Percentiles rank a stretch among this genome's conserved stretches.
phyloP scores from a whole-genome alignment of 2,329 filamentous ascomycete genomes.

The Onygena corvina region DNA sequence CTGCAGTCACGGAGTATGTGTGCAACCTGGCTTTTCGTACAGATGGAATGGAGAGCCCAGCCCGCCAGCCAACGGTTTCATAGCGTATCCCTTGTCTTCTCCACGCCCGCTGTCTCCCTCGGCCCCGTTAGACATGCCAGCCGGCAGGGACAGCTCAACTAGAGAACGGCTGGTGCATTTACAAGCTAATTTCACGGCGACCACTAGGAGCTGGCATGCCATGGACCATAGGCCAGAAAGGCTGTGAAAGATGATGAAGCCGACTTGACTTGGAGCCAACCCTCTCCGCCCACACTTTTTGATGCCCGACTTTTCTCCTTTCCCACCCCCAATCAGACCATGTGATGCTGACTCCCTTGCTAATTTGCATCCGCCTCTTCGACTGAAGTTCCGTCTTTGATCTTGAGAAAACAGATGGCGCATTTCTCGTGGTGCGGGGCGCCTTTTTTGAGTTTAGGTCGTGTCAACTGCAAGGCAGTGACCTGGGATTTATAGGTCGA shows the following conservation, averaged over 20 bases:
- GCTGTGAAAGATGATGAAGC: neutral
- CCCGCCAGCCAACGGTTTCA: conserved; percentile 1
- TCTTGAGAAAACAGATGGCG: neutral
- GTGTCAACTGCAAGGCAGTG: conserved; percentile 4
- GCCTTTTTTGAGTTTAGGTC: conserved; percentile 7
- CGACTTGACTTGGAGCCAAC: neutral
- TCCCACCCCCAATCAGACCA: neutral
- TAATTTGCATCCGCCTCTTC: conserved; percentile 3
- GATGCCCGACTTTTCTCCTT: neutral
- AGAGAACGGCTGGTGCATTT: neutral
- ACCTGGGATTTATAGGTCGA: conserved; percentile 6
- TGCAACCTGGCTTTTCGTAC: conserved; percentile 3
- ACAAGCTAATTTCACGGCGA: conserved; percentile 4
- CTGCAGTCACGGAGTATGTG: neutral
- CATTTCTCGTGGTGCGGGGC: conserved; percentile 5
- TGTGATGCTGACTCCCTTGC: conserved; percentile 2
- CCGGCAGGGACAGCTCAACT: conserved; percentile 1
- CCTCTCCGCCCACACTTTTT: conserved; percentile 3
- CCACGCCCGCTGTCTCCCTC: neutral
- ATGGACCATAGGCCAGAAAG: neutral
- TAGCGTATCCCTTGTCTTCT: neutral
- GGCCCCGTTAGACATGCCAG: neutral
- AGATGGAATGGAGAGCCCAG: conserved; percentile 1
- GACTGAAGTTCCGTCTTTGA: neutral
- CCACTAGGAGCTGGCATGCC: conserved; percentile 1